Percentiles rank a stretch among this genome's conserved stretches.
These are phyloP conservation scores for Kluyveromyces nonfermentans DNA, from an alignment of 805 yeast species.

Conservation along the genomic window DNA sequence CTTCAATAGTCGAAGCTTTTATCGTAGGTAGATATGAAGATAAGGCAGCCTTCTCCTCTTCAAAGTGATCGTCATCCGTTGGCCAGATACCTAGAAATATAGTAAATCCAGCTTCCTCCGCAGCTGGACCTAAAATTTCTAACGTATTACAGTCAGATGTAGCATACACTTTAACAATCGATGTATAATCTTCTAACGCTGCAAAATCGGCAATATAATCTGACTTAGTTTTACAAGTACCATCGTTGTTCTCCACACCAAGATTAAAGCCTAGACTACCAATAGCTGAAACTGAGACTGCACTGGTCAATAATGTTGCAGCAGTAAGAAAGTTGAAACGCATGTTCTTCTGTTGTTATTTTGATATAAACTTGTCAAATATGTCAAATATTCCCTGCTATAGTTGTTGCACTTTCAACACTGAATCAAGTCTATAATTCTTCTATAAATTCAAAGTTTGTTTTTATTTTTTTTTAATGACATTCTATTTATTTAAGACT, in stretches of 20 bases:
- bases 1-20: conserved; percentile 59
- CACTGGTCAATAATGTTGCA: conserved; percentile 34
- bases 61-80: conserved; percentile 69
- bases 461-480: background rate
- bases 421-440: too few species aligned
- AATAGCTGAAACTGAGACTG: conserved; percentile 44
- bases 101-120: conserved; percentile 66
- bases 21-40: conserved; percentile 59
- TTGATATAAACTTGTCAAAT: background rate
- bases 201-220: conserved; percentile 67
- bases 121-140: conserved; percentile 77
- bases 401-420: background rate
- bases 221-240: conserved; percentile 62
- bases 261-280: conserved; percentile 78
- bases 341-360: conserved; percentile 10
- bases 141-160: conserved; percentile 92
- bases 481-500: background rate
- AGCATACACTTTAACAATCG: conserved; percentile 75
- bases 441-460: too few species aligned
- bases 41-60: conserved; percentile 67
- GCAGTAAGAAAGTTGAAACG: conserved; percentile 34
- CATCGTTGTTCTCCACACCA: conserved; percentile 70
- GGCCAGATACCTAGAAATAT: conserved; percentile 91
- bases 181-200: conserved; percentile 47
- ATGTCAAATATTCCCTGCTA: too few species aligned